Percentiles rank a stretch among this genome's conserved stretches.
Conservation (phyloP, 805 yeast species). For the Saturnispora galanensis region DNA sequence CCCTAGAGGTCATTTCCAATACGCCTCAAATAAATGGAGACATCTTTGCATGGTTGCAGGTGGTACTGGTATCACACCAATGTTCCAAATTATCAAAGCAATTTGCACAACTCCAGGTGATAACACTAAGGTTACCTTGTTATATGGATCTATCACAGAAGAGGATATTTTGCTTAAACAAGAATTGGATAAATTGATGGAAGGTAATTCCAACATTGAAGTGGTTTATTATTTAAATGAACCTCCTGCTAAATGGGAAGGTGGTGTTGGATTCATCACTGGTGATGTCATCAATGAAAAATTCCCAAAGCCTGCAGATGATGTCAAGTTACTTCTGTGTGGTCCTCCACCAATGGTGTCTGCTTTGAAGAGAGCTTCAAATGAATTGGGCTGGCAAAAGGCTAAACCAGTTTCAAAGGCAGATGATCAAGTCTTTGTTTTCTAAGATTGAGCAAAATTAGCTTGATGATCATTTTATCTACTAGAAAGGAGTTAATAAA, state of each 20-base stretch:
- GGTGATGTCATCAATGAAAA: constrained; percentile 55
- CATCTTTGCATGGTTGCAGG: constrained; percentile 89
- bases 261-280: constrained; percentile 73
- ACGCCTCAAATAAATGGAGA: constrained; percentile 67
- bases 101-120: constrained; percentile 70
- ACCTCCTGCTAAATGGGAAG: constrained; percentile 65
- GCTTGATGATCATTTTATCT: too few species aligned
- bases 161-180: constrained; percentile 72
- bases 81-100: constrained; percentile 85
- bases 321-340: constrained; percentile 69
- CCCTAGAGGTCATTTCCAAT: constrained; percentile 83
- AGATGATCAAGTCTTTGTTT: constrained; percentile 85
- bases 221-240: constrained; percentile 69
- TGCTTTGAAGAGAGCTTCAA: constrained; percentile 73
- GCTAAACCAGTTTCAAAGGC: constrained; percentile 83
- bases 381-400: constrained; percentile 64
- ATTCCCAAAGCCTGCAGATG: constrained; percentile 52
- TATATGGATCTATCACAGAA: constrained; percentile 75
- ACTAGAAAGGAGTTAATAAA: too few species aligned
- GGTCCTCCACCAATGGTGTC: constrained; percentile 93
- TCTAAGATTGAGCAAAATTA: constrained; percentile 30
- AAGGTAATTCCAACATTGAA: constrained; percentile 49
- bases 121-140: constrained; percentile 59
- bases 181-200: constrained; percentile 63
- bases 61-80: constrained; percentile 94